Evolutionary conservation across 371 early-diverging fungal genomes (phyloP).

Genomic region (Umbelopsis sp.): DNA sequence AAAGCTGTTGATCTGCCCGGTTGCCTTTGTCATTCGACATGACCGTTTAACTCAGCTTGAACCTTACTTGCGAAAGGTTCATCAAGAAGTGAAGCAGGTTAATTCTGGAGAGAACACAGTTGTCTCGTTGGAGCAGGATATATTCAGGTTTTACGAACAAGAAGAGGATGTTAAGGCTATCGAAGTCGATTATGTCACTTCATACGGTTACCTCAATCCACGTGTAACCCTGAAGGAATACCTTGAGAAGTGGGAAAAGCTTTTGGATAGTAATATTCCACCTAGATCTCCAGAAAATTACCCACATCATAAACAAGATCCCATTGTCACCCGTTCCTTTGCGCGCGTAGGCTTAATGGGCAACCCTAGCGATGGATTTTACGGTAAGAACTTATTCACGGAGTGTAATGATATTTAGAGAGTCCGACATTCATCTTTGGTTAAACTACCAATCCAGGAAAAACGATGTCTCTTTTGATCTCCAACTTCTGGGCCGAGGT

Average conservation of each 20-base stretch:
- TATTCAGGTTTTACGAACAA: background rate
- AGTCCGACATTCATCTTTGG: background rate
- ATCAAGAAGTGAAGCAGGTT: background rate
- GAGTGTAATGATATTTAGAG: background rate
- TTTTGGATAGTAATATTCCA: background rate
- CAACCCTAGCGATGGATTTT: conserved; percentile 76
- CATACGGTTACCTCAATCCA: background rate
- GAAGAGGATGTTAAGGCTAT: background rate
- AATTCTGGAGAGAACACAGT: background rate
- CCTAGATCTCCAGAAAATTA: background rate
- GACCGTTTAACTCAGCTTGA: background rate
- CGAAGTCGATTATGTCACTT: background rate
- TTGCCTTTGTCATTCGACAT: background rate
- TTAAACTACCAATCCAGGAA: conserved; percentile 28
- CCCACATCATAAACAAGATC: conserved; percentile 22
- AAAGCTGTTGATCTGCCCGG: background rate
- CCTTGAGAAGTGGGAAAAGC: conserved; percentile 1
- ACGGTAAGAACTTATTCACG: conserved; percentile 36
- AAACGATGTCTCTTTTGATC: conserved; percentile 66
- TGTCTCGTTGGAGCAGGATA: background rate
- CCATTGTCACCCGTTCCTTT: conserved; percentile 48
- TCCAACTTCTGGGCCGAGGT: conserved; percentile 70
- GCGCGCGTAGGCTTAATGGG: conserved; percentile 77
- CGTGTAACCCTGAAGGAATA: conserved; percentile 9
- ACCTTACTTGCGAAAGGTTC: background rate